A percentile compares a stretch with the other conserved stretches of the same genome.
These are phyloP conservation scores for Astrocystis sublimbata DNA, from an alignment of 495 filamentous ascomycete species.

Conservation along the genomic window DNA sequence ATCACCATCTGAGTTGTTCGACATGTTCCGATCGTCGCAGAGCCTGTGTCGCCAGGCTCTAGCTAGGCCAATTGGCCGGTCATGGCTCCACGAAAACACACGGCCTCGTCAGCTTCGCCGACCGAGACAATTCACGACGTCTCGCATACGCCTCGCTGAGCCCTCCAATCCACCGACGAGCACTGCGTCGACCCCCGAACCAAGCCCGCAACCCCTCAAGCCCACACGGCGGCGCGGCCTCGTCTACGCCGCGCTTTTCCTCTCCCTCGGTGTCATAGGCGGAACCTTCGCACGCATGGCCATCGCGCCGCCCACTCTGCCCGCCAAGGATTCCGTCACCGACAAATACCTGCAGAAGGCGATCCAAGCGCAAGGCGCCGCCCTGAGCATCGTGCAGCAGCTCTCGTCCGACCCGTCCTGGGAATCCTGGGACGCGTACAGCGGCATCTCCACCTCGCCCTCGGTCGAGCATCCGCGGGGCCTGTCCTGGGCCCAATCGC, in stretches of 20 bases:
- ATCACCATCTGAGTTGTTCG: neutral
- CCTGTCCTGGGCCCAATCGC: constrained; percentile 21
- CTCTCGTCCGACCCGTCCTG: constrained; percentile 56
- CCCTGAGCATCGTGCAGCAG: constrained; percentile 55
- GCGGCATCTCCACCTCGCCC: constrained; percentile 39
- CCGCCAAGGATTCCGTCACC: constrained; percentile 30
- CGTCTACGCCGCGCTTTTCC: constrained; percentile 35
- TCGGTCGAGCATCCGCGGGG: neutral
- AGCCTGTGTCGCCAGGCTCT: constrained; percentile 4
- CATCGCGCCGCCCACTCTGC: constrained; percentile 40
- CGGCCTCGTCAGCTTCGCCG: neutral
- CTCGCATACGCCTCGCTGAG: constrained; percentile 13
- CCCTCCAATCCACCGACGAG: constrained; percentile 6
- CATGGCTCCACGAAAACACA: neutral
- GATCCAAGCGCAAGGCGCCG: constrained; percentile 36
- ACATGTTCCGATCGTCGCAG: constrained; percentile 19
- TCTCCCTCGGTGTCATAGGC: constrained; percentile 38
- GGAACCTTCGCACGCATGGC: constrained; percentile 37
- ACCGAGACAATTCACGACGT: constrained; percentile 19
- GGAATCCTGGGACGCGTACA: constrained; percentile 59
- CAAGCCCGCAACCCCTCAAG: neutral
- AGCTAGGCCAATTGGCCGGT: constrained; percentile 10
- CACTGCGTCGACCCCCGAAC: neutral
- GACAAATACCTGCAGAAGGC: constrained; percentile 31
- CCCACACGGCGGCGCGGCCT: constrained; percentile 19